Conservation (phyloP, 768 basidiomycete species). For the Steccherinum ochraceum region DNA sequence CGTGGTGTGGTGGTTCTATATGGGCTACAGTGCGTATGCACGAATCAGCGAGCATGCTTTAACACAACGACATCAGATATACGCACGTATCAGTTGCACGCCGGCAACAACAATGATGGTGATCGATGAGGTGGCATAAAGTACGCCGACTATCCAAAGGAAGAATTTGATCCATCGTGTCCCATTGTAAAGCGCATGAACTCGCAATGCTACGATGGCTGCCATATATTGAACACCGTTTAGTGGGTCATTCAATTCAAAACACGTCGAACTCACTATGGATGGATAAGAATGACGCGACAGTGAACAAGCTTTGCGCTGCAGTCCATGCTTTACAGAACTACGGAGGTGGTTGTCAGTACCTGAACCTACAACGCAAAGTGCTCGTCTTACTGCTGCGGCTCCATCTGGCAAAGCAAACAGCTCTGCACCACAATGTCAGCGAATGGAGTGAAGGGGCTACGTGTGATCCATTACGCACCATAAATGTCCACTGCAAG, state of each 20-base stretch:
- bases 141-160: slow-evolving; percentile 14
- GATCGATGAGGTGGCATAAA: slow-evolving; percentile 15
- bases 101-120: slow-evolving; percentile 18
- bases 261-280: slow-evolving; percentile 13
- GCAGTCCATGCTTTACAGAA: slow-evolving; percentile 22
- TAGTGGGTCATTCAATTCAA: neutral
- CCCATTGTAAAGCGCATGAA: slow-evolving; percentile 20
- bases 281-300: slow-evolving; percentile 23
- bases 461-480: too few relatives aligned
- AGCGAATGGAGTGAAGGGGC: too few relatives aligned
- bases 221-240: neutral
- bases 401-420: neutral
- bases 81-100: slow-evolving; percentile 18
- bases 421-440: neutral
- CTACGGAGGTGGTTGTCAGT: slow-evolving; percentile 4
- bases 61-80: neutral
- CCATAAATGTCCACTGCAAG: slow-evolving; percentile 21
- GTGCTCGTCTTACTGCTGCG: too few relatives aligned
- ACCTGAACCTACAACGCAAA: too few relatives aligned
- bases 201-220: slow-evolving; percentile 21
- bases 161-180: slow-evolving; percentile 16
- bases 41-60: neutral
- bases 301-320: slow-evolving; percentile 20
- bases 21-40: slow-evolving; percentile 9
- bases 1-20: slow-evolving; percentile 17